phyloP scores from a whole-genome alignment of 2,329 filamentous ascomycete genomes.

The Talaromyces piceae region DNA sequence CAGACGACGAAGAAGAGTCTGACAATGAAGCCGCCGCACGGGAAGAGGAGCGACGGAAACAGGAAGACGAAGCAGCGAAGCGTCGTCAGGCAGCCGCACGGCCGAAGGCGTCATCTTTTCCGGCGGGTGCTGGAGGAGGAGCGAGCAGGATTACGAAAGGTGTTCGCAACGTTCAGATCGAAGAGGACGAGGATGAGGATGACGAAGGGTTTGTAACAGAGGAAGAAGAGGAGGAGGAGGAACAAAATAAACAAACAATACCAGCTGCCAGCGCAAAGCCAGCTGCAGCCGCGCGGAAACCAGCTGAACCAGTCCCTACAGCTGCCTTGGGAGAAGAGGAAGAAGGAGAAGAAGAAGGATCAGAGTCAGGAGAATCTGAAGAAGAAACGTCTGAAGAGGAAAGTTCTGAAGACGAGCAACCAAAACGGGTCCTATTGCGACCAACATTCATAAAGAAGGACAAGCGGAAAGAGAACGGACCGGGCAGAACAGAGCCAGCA shows the following conservation, averaged over 20 bases:
- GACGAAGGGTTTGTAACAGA: slow-evolving; percentile 58
- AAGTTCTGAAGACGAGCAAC: slow-evolving; percentile 51
- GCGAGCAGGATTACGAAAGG: slow-evolving; percentile 26
- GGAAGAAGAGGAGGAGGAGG: slow-evolving; percentile 41
- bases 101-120: slow-evolving; percentile 35
- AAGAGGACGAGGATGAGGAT: slow-evolving; percentile 35
- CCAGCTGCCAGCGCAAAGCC: slow-evolving; percentile 13
- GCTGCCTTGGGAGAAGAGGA: slow-evolving; percentile 37
- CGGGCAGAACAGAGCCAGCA: slow-evolving; percentile 17
- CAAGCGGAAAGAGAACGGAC: slow-evolving; percentile 42
- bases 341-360: slow-evolving; percentile 48
- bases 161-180: slow-evolving; percentile 27
- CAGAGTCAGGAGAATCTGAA: too few relatives aligned
- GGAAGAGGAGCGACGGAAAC: slow-evolving; percentile 29
- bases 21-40: too few relatives aligned
- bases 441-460: slow-evolving; percentile 61
- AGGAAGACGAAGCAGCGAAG: slow-evolving; percentile 31
- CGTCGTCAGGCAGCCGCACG: slow-evolving; percentile 41
- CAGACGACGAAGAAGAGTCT: slow-evolving; percentile 48
- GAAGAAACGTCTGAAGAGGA: slow-evolving; percentile 49
- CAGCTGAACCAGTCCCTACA: slow-evolving; percentile 22
- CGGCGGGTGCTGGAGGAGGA: slow-evolving; percentile 19
- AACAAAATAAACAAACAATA: slow-evolving; percentile 27
- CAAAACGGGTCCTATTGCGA: slow-evolving; percentile 51
- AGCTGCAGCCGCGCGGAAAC: slow-evolving; percentile 10